Evolutionary conservation across 108 stramenopile species (phyloP).

Genomic region (Cyclotella atomus): DNA sequence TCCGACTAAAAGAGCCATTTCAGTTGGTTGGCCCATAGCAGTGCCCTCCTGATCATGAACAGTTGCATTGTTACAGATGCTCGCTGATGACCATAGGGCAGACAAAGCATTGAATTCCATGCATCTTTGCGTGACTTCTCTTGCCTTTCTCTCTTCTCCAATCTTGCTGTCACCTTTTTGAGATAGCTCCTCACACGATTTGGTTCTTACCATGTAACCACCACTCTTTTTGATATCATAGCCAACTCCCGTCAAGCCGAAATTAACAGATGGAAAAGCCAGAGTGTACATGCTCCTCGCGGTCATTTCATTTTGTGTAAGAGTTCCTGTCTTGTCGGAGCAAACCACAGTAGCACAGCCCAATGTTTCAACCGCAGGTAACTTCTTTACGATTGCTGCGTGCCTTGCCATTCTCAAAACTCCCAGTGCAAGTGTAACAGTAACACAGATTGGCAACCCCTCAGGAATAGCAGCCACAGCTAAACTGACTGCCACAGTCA

Average conservation of each 20-base stretch:
- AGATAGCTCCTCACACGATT: conserved; percentile 14
- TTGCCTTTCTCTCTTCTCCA: conserved; percentile 24
- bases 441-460: conserved; percentile 91
- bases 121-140: conserved; percentile 32
- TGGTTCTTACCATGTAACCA: conserved; percentile 10
- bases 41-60: conserved; percentile 44
- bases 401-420: conserved; percentile 90
- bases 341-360: conserved; percentile 95
- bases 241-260: conserved; percentile 82
- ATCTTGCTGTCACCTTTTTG: conserved; percentile 8
- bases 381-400: conserved; percentile 92
- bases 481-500: conserved; percentile 96
- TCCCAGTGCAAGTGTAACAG: conserved; percentile 92
- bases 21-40: conserved; percentile 90
- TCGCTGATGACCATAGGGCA: conserved; percentile 69
- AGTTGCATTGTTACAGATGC: conserved; percentile 88
- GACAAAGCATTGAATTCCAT: conserved; percentile 59
- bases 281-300: conserved; percentile 63
- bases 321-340: conserved; percentile 97
- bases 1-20: conserved; percentile 89
- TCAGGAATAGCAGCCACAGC: conserved; percentile 98
- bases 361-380: conserved; percentile 95
- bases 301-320: conserved; percentile 98
- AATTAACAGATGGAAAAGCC: conserved; percentile 70
- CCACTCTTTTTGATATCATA: conserved; percentile 53